phyloP scores from a whole-genome alignment of 805 yeast species.

The Cyberlindnera lachancei region DNA sequence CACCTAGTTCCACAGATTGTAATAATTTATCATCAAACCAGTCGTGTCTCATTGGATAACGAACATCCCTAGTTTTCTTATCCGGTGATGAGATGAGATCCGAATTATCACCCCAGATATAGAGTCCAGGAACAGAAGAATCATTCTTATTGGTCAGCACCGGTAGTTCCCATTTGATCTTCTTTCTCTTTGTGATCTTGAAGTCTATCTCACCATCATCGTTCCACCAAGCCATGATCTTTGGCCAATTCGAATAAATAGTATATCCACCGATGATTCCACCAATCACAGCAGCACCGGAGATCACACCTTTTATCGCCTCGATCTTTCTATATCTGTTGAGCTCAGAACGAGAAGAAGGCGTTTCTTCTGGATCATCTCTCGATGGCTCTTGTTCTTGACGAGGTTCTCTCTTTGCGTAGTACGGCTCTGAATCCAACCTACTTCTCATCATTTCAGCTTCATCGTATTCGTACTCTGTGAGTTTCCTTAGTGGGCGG shows the following conservation, averaged over 20 bases:
- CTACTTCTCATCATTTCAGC: conserved; percentile 24
- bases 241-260: conserved; percentile 20
- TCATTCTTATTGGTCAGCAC: conserved; percentile 27
- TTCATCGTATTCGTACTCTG: conserved; percentile 27
- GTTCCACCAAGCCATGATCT: conserved; percentile 25
- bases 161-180: conserved; percentile 23
- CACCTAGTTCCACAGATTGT: conserved; percentile 47
- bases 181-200: conserved; percentile 14
- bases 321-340: conserved; percentile 13
- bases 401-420: conserved; percentile 20
- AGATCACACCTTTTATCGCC: conserved; percentile 12
- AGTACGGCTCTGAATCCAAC: conserved; percentile 21
- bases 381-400: background rate
- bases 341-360: conserved; percentile 15
- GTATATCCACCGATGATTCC: conserved; percentile 11
- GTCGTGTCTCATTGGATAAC: conserved; percentile 51
- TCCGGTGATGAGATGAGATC: conserved; percentile 27
- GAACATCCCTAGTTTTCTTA: conserved; percentile 26
- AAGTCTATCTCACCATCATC: conserved; percentile 17
- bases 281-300: conserved; percentile 13
- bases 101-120: conserved; percentile 54
- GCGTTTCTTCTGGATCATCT: conserved; percentile 4
- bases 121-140: conserved; percentile 47
- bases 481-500: conserved; percentile 6
- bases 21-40: conserved; percentile 57